Evolutionary conservation across 2,329 filamentous ascomycete genomes (phyloP).

Genomic region (Raffaelea ambrosiae): DNA sequence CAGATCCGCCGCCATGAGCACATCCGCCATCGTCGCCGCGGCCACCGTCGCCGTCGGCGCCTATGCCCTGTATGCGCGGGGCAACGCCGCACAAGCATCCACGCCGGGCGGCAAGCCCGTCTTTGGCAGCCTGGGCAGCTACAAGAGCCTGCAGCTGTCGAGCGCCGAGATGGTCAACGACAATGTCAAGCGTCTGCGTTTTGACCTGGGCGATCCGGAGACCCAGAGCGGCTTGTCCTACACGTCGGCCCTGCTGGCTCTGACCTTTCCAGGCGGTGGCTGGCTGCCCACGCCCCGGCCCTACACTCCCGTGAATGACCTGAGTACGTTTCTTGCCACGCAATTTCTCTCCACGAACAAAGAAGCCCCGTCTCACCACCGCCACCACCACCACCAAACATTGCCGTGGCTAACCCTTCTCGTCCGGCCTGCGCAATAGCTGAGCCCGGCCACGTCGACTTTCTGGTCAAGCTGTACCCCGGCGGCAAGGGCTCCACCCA

Average conservation of each 20-base stretch:
- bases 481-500: constrained; percentile 55
- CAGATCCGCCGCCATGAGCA: constrained; percentile 5
- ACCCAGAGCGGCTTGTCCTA: constrained; percentile 39
- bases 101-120: constrained; percentile 7
- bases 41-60: constrained; percentile 12
- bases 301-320: constrained; percentile 54
- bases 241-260: constrained; percentile 50
- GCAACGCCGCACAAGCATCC: constrained; percentile 8
- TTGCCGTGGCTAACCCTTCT: too few species aligned
- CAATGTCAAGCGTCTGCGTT: constrained; percentile 49
- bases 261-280: constrained; percentile 47
- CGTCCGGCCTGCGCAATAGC: too few species aligned
- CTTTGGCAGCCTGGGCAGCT: constrained; percentile 19
- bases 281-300: constrained; percentile 54
- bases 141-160: constrained; percentile 39
- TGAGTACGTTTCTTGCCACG: constrained; percentile 33
- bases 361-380: too few species aligned
- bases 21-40: constrained; percentile 4
- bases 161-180: constrained; percentile 46
- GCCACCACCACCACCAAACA: too few species aligned
- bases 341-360: too few species aligned
- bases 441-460: constrained; percentile 49
- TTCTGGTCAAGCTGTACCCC: constrained; percentile 62
- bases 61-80: constrained; percentile 9
- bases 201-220: constrained; percentile 40